A percentile compares a stretch with the other conserved stretches of the same genome.
These are phyloP conservation scores for Parastagonospora avenae DNA, from an alignment of 2,329 filamentous ascomycete genomes.

Conservation along the genomic window DNA sequence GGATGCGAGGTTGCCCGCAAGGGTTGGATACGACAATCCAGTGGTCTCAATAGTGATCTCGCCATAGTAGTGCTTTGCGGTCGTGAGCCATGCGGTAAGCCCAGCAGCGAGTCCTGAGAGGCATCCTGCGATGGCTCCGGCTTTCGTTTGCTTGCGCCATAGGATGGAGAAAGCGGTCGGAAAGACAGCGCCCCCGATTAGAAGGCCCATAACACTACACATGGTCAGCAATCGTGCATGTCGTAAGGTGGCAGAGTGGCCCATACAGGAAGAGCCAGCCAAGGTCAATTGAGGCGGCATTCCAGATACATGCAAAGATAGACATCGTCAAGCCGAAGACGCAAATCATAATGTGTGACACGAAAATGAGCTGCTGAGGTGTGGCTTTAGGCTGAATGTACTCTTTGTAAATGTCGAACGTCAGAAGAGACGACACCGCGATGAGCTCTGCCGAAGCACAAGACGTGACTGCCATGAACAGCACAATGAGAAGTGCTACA, in stretches of 20 bases:
- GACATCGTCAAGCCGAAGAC: slow-evolving; percentile 49
- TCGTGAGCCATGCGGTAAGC: slow-evolving; percentile 46
- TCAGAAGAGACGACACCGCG: slow-evolving; percentile 47
- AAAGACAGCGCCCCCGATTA: slow-evolving; percentile 52
- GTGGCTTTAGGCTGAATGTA: slow-evolving; percentile 48
- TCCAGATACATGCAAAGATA: slow-evolving; percentile 47
- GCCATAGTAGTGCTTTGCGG: slow-evolving; percentile 45
- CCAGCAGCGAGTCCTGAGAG: slow-evolving; percentile 42
- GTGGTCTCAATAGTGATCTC: slow-evolving; percentile 48
- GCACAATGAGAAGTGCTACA: slow-evolving; percentile 33
- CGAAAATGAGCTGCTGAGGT: slow-evolving; percentile 45
- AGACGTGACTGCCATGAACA: slow-evolving; percentile 45
- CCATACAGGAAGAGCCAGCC: slow-evolving; percentile 48
- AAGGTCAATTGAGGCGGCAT: slow-evolving; percentile 47
- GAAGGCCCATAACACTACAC: slow-evolving; percentile 45
- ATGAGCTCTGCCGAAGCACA: slow-evolving; percentile 49
- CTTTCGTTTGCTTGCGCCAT: slow-evolving; percentile 43
- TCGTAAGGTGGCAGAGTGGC: not conserved
- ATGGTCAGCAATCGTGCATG: slow-evolving; percentile 9
- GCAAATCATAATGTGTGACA: slow-evolving; percentile 49
- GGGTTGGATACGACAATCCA: slow-evolving; percentile 45
- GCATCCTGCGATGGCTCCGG: slow-evolving; percentile 42
- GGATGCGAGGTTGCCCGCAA: slow-evolving; percentile 47
- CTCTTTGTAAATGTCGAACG: slow-evolving; percentile 53
- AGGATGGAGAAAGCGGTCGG: slow-evolving; percentile 45